phyloP scores from a whole-genome alignment of 495 filamentous ascomycete species.

The Penicillium longicatenatum region DNA sequence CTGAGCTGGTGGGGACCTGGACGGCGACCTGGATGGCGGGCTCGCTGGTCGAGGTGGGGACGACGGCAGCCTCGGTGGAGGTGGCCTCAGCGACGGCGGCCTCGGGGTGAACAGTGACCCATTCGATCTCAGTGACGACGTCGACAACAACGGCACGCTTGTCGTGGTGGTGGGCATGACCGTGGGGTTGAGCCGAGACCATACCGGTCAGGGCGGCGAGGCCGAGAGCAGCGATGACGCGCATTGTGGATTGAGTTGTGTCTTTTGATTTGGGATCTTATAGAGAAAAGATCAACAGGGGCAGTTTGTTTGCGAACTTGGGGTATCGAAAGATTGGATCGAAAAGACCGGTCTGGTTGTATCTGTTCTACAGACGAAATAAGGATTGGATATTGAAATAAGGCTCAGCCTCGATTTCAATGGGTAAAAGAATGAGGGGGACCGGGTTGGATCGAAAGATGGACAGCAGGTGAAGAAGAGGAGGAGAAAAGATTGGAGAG shows the following conservation, averaged over 20 bases:
- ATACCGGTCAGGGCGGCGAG: slow-evolving; percentile 21
- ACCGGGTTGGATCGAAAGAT: slow-evolving; percentile 2
- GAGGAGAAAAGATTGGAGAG: slow-evolving; percentile 1
- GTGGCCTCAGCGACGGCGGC: neutral
- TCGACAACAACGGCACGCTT: slow-evolving; percentile 5
- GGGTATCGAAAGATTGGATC: neutral
- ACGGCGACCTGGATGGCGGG: neutral
- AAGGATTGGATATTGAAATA: slow-evolving; percentile 10
- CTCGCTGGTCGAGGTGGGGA: slow-evolving; percentile 7
- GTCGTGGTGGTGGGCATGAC: slow-evolving; percentile 9
- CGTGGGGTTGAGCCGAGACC: slow-evolving; percentile 18
- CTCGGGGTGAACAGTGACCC: slow-evolving; percentile 5
- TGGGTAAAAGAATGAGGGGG: slow-evolving; percentile 1
- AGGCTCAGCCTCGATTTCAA: slow-evolving; percentile 14
- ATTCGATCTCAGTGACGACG: slow-evolving; percentile 1
- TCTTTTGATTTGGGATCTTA: neutral
- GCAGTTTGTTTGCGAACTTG: neutral
- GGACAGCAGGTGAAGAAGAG: slow-evolving; percentile 6
- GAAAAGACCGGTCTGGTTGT: slow-evolving; percentile 1
- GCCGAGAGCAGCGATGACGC: slow-evolving; percentile 22
- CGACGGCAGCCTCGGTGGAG: slow-evolving; percentile 6
- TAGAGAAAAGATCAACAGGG: slow-evolving; percentile 1
- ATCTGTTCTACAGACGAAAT: slow-evolving; percentile 13
- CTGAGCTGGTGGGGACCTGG: slow-evolving; percentile 6
- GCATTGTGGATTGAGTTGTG: slow-evolving; percentile 21